These are phyloP conservation scores for Xylaria sp. DNA, from an alignment of 2,329 filamentous ascomycete genomes.

Conservation along the genomic window DNA sequence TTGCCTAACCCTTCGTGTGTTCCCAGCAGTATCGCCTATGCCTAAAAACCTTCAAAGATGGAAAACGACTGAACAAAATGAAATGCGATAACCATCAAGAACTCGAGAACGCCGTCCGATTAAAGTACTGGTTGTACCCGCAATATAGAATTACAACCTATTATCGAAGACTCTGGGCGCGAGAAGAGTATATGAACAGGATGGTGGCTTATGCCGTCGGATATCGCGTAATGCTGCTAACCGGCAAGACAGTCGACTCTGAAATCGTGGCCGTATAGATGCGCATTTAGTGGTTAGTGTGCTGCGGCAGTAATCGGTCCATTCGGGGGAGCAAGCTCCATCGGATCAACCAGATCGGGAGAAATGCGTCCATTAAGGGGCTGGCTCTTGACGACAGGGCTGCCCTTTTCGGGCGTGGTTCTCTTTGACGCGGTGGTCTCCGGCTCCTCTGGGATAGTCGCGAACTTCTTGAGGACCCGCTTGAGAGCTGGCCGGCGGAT, in stretches of 20 bases:
- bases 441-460: slow-evolving; percentile 81
- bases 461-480: slow-evolving; percentile 84
- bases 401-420: slow-evolving; percentile 43
- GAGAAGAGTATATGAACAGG: background rate
- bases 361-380: slow-evolving; percentile 33
- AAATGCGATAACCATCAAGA: slow-evolving; percentile 24
- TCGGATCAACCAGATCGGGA: slow-evolving; percentile 17
- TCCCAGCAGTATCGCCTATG: background rate
- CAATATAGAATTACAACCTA: slow-evolving; percentile 27
- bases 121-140: slow-evolving; percentile 9
- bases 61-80: slow-evolving; percentile 1
- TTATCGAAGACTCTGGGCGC: background rate
- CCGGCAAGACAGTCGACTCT: slow-evolving; percentile 9
- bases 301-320: slow-evolving; percentile 22
- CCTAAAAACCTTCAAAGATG: background rate
- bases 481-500: slow-evolving; percentile 88
- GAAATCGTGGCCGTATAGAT: background rate
- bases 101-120: slow-evolving; percentile 30
- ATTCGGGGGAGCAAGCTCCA: slow-evolving; percentile 32
- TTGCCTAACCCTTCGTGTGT: slow-evolving; percentile 29
- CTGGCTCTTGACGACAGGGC: slow-evolving; percentile 25
- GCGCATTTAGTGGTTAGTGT: slow-evolving; percentile 3
- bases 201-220: background rate
- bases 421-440: slow-evolving; percentile 54
- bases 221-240: slow-evolving; percentile 6